A percentile compares a stretch with the other conserved stretches of the same genome.
These are phyloP conservation scores for Thelonectria rubi DNA, from an alignment of 2,329 filamentous ascomycete species.

Conservation along the genomic window DNA sequence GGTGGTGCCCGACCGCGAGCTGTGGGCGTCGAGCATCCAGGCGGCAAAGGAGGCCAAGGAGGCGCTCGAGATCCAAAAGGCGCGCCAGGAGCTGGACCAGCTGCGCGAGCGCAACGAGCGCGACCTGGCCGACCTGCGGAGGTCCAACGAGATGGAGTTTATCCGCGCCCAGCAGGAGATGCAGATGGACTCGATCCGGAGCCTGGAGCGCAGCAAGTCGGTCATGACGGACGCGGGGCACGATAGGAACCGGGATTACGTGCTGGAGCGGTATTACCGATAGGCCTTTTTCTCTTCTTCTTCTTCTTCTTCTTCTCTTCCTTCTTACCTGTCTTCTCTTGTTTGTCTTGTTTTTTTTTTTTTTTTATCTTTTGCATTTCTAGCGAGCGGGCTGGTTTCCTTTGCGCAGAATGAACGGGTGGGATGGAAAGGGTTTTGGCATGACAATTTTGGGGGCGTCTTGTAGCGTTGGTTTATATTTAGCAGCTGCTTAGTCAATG, in stretches of 20 bases:
- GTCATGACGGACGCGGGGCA: slow-evolving; percentile 6
- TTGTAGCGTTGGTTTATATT: no score
- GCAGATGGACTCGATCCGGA: neutral
- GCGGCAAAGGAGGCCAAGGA: slow-evolving; percentile 1
- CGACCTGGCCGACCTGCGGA: neutral
- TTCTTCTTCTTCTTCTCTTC: neutral
- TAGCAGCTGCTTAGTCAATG: no score
- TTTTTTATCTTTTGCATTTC: neutral
- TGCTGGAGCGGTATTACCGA: slow-evolving; percentile 9
- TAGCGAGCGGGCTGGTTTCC: neutral
- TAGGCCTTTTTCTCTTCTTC: neutral
- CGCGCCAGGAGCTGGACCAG: slow-evolving; percentile 14
- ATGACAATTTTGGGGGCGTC: no score
- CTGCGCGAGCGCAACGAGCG: slow-evolving; percentile 3
- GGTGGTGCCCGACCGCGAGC: neutral
- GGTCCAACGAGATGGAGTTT: slow-evolving; percentile 7
- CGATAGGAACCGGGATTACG: slow-evolving; percentile 1
- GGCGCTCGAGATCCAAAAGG: slow-evolving; percentile 7
- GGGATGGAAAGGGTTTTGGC: no score
- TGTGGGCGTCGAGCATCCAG: neutral
- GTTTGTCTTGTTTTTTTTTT: neutral
- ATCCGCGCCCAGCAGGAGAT: slow-evolving; percentile 9
- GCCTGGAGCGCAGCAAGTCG: slow-evolving; percentile 1
- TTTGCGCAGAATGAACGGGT: no score
- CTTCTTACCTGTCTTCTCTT: neutral